Conservation (phyloP, 208 protist genomes). For the Tritrichomonas foetus region DNA sequence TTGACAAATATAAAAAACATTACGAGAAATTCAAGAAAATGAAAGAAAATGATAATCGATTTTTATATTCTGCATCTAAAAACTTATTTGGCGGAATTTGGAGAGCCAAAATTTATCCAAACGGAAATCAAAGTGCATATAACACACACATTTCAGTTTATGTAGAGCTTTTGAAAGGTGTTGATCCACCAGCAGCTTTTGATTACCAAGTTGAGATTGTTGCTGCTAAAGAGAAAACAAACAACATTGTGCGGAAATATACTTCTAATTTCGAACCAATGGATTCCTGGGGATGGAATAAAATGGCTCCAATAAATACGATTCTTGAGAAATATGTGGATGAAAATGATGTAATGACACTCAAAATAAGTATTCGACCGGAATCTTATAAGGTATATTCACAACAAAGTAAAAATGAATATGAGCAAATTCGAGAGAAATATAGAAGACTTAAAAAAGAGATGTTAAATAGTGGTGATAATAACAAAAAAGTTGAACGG, state of each 20-base stretch:
- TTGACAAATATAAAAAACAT: neutral
- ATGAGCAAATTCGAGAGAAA: too few relatives aligned
- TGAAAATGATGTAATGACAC: neutral
- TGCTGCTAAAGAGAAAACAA: neutral
- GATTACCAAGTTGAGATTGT: neutral
- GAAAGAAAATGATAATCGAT: neutral
- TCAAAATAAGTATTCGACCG: neutral
- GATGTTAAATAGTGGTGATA: too few relatives aligned
- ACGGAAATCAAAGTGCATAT: neutral
- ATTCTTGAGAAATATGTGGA: neutral
- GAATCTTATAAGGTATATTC: neutral
- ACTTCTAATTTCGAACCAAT: neutral
- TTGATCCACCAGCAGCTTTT: neutral
- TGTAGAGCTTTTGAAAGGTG: neutral
- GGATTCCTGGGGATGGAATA: neutral
- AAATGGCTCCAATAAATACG: neutral
- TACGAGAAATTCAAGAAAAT: neutral
- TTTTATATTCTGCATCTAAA: neutral
- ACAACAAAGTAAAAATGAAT: too few relatives aligned
- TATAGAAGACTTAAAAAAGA: too few relatives aligned
- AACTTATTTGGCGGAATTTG: neutral
- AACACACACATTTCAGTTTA: neutral
- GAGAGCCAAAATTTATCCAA: neutral
- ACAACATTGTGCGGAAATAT: neutral
- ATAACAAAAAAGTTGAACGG: too few relatives aligned